phyloP scores from a whole-genome alignment of 1,284 basidiomycete genomes.

The Hypsizygus ulmarius region DNA sequence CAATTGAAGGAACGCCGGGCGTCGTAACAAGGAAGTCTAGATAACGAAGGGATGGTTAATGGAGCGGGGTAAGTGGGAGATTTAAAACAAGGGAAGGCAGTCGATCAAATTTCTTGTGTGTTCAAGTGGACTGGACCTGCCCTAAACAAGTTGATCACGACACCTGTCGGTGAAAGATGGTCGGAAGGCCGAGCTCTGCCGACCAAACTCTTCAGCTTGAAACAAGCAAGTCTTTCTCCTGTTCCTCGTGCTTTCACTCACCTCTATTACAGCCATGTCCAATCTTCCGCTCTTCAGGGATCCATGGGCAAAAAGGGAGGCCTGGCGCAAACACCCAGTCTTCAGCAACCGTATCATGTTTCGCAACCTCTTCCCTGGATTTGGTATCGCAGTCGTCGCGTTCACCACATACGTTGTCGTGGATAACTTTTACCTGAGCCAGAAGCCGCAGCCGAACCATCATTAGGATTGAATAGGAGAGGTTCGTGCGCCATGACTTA shows the following conservation, averaged over 20 bases:
- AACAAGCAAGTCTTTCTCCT: conserved; percentile 12
- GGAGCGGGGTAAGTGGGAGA: conserved; percentile 18
- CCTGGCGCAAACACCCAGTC: conserved; percentile 88
- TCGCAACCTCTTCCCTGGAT: conserved; percentile 86
- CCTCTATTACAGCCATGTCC: conserved; percentile 40
- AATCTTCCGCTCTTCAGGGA: conserved; percentile 79
- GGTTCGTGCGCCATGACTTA: conserved; percentile 11
- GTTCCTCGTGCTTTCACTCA: conserved; percentile 5
- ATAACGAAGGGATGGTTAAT: conserved; percentile 20
- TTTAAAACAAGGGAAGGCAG: conserved; percentile 22
- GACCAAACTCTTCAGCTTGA: conserved; percentile 5
- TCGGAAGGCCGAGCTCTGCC: background rate
- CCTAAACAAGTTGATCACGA: conserved; percentile 50
- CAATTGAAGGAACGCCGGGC: conserved; percentile 7
- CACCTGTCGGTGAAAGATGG: conserved; percentile 19
- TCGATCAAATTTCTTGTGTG: conserved; percentile 38
- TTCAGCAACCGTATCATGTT: conserved; percentile 87
- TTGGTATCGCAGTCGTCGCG: conserved; percentile 87
- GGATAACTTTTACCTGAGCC: conserved; percentile 62
- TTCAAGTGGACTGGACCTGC: conserved; percentile 57
- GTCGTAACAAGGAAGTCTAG: conserved; percentile 8
- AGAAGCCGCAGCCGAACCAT: conserved; percentile 34
- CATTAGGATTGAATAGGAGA: conserved; percentile 29
- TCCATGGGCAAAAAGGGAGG: conserved; percentile 92
- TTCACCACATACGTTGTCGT: conserved; percentile 88